A percentile compares a stretch with the other conserved stretches of the same genome.
phyloP scores from a whole-genome alignment of 495 filamentous ascomycete species.

The Podospora pseudoanserina region DNA sequence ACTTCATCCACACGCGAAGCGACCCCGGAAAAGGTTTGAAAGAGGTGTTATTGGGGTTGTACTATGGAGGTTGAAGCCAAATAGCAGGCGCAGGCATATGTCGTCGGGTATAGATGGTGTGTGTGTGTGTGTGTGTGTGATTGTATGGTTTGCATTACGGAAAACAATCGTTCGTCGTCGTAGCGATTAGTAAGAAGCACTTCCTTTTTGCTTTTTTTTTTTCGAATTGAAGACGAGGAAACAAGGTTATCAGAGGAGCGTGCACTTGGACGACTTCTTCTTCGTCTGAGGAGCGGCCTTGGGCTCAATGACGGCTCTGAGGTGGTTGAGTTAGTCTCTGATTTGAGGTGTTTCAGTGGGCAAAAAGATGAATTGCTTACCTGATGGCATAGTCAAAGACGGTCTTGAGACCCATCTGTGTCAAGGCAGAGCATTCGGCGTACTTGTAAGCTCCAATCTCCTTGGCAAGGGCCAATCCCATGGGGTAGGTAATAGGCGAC shows the following conservation, averaged over 20 bases:
- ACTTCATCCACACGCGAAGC: neutral
- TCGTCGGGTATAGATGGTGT: constrained; percentile 28
- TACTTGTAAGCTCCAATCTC: constrained; percentile 94
- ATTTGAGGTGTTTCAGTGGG: neutral
- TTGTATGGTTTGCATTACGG: constrained; percentile 14
- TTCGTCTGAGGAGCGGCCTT: constrained; percentile 60
- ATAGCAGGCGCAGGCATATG: constrained; percentile 16
- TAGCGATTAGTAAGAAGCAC: neutral
- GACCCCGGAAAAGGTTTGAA: neutral
- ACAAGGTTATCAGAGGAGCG: constrained; percentile 57
- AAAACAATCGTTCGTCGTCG: constrained; percentile 18
- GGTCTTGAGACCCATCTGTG: constrained; percentile 91
- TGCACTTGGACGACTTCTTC: constrained; percentile 62
- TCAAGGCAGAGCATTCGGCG: constrained; percentile 95
- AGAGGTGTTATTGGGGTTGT: constrained; percentile 1
- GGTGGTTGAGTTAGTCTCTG: constrained; percentile 18
- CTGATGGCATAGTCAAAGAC: constrained; percentile 98
- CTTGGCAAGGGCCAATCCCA: constrained; percentile 78
- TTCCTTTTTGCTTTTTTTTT: neutral
- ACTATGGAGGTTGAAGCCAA: constrained; percentile 1
- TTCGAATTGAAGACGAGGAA: neutral
- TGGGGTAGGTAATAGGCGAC: constrained; percentile 87
- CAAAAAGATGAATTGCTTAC: constrained; percentile 43
- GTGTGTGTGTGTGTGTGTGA: constrained; percentile 13
- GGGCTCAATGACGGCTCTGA: constrained; percentile 79